phyloP scores from a whole-genome alignment of 2,329 filamentous ascomycete species.

The Phaeosphaeria sp. region DNA sequence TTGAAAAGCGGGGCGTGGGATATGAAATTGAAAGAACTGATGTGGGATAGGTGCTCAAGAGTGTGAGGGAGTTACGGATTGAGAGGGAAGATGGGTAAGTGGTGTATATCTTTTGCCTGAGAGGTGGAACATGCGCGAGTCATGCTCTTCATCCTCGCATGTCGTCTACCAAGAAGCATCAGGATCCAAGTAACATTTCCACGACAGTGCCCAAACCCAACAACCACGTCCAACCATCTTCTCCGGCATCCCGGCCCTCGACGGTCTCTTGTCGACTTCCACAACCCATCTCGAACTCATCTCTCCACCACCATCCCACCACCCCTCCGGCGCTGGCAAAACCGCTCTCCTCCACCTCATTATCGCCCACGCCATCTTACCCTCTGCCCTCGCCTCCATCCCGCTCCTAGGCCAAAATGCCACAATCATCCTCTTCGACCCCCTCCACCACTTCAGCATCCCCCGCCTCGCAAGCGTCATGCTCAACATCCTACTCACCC shows the following conservation, averaged over 20 bases:
- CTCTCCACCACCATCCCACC: slow-evolving; percentile 49
- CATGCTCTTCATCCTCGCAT: neutral
- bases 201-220: neutral
- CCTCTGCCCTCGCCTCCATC: slow-evolving; percentile 30
- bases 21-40: slow-evolving; percentile 3
- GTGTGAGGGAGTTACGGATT: slow-evolving; percentile 38
- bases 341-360: slow-evolving; percentile 66
- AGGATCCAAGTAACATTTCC: neutral
- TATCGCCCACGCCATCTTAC: slow-evolving; percentile 59
- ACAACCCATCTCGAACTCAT: slow-evolving; percentile 59
- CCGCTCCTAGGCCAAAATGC: slow-evolving; percentile 51
- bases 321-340: slow-evolving; percentile 60
- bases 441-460: slow-evolving; percentile 61
- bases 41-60: slow-evolving; percentile 53
- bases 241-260: slow-evolving; percentile 56
- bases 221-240: neutral
- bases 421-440: slow-evolving; percentile 62
- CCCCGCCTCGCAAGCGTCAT: slow-evolving; percentile 53
- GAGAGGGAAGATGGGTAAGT: slow-evolving; percentile 15
- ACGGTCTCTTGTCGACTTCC: slow-evolving; percentile 41
- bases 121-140: neutral
- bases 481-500: slow-evolving; percentile 15
- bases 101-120: neutral
- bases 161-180: too few species aligned
- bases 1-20: neutral